These are phyloP conservation scores for Calvatia gigantea DNA, from an alignment of 768 basidiomycete genomes.

Conservation along the genomic window DNA sequence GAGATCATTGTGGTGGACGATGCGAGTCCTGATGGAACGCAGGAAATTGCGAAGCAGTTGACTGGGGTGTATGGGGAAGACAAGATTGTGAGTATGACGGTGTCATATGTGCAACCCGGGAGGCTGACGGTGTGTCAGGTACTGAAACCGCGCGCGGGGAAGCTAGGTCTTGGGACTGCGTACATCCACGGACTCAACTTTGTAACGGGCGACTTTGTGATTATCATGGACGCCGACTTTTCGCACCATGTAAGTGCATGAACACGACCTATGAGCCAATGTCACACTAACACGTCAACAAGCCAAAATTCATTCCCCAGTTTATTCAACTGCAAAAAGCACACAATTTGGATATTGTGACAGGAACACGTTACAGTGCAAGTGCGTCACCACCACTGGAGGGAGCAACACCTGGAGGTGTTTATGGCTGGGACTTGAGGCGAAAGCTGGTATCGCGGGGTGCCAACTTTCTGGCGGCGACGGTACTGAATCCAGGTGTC, in stretches of 20 bases:
- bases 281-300: not conserved
- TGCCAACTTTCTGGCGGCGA: conserved; percentile 87
- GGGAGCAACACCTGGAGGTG: conserved; percentile 74
- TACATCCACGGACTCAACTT: conserved; percentile 91
- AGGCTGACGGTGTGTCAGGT: conserved; percentile 41
- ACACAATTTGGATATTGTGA: conserved; percentile 91
- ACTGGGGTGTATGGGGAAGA: conserved; percentile 81
- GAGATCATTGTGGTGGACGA: conserved; percentile 92
- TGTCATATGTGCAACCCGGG: not conserved
- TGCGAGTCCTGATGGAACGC: conserved; percentile 90
- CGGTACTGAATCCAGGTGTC: conserved; percentile 79
- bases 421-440: conserved; percentile 91
- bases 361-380: conserved; percentile 83
- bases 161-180: conserved; percentile 89
- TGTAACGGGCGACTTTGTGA: conserved; percentile 88
- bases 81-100: conserved; percentile 52
- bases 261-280: not conserved
- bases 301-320: conserved; percentile 95
- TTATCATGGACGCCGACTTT: conserved; percentile 98
- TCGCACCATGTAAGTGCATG: conserved; percentile 79
- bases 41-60: conserved; percentile 80
- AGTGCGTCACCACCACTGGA: conserved; percentile 52
- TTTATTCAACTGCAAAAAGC: conserved; percentile 83
- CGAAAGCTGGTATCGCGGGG: conserved; percentile 86
- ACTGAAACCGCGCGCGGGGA: conserved; percentile 83